Conservation (phyloP, 371 early-diverging fungal genomes). For the Actinomucor elegans region DNA sequence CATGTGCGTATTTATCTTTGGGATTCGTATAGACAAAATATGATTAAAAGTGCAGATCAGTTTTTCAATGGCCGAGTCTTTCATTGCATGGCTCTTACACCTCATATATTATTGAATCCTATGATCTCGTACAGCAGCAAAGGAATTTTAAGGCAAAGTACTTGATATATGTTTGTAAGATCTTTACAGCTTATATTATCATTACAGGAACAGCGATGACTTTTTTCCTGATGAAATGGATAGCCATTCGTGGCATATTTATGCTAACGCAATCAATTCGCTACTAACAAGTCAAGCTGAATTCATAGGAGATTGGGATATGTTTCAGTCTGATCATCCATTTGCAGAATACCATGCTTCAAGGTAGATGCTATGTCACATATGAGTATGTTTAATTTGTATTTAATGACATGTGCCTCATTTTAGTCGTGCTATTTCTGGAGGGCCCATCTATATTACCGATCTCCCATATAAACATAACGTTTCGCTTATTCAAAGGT, state of each 20-base stretch:
- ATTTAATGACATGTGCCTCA: neutral
- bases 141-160: slow-evolving; percentile 3
- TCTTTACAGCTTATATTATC: neutral
- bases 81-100: slow-evolving; percentile 50
- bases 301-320: slow-evolving; percentile 48
- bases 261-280: slow-evolving; percentile 42
- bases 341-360: slow-evolving; percentile 49
- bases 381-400: too few species aligned
- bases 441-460: slow-evolving; percentile 48
- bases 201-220: slow-evolving; percentile 47
- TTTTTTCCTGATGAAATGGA: slow-evolving; percentile 40
- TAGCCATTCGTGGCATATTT: slow-evolving; percentile 54
- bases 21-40: slow-evolving; percentile 28
- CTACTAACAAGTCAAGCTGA: slow-evolving; percentile 17
- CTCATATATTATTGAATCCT: slow-evolving; percentile 22
- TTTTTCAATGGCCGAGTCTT: slow-evolving; percentile 17
- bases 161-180: neutral
- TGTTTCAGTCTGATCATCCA: slow-evolving; percentile 52
- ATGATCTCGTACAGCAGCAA: slow-evolving; percentile 1
- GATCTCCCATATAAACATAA: slow-evolving; percentile 34
- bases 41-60: slow-evolving; percentile 9
- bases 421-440: slow-evolving; percentile 40
- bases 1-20: slow-evolving; percentile 4
- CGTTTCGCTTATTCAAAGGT: slow-evolving; percentile 11
- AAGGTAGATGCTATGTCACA: too few species aligned